Evolutionary conservation across 192 early-diverging fungal species (phyloP), one percentile per base, ranked within the genome.

Genomic region (Funneliformis geosporum): DNA sequence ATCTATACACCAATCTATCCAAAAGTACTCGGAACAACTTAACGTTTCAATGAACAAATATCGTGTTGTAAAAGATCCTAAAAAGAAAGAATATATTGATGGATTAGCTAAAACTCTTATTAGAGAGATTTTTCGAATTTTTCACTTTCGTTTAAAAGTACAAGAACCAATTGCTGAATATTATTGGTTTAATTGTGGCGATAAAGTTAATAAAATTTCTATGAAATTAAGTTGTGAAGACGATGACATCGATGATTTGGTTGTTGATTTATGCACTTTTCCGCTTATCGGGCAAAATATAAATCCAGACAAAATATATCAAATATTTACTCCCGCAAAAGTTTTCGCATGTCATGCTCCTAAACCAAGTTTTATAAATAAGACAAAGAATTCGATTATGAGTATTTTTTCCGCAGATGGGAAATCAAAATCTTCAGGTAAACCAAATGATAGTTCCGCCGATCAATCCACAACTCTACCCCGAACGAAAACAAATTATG

Each of bases 211-310:
- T 8, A 40, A 39, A 18, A 68, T 12, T 18, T 39, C 28, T 1
- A 68, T 68, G 66, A 16, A 28, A 33, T 9, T 16, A 28, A 28
- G 14, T 16, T 68, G 66, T 23, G 66, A 68, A 28, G 66, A 68
- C 10, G 28, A 68, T 18, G 16, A 68, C 6, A 68, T 68, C 18
- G 66, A 68, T 16, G 66, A 68, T 12, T 33, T 68, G n/a, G 66
- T 39, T 2, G 66, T 68, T 28, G 66, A 68, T 12, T 39, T 68
- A 39, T 68, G 66, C 11, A 68, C 28, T 68, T 68, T 68, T 40
- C 66, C 66, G 18, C 12, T 68, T 28, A 40, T 68, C 12, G 16
- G n/a, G 16, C 66, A 68, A 18, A 14, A 4, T 8, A 40, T 39
- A 10, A 68, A 68, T 55, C 18, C 16, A 18, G 18, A 55, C 21